These are phyloP conservation scores for Acanthamoeba healyi DNA, from an alignment of 208 protist genomes.

Conservation along the genomic window DNA sequence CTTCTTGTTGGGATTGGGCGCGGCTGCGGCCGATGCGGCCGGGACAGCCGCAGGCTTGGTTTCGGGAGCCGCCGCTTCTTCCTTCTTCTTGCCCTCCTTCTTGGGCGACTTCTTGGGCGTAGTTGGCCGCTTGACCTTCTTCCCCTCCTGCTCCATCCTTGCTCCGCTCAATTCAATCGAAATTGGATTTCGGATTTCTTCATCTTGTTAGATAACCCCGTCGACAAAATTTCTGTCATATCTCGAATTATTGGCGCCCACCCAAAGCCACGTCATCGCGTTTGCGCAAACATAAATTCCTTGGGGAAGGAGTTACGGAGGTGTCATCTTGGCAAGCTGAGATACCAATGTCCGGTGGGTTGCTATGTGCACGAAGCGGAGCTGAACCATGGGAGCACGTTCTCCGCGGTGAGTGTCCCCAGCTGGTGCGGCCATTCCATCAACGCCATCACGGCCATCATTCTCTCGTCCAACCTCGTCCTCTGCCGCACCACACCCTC, in stretches of 20 bases:
- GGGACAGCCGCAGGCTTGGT: background rate
- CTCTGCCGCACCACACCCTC: background rate
- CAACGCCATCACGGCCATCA: background rate
- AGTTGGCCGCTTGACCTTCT: too few relatives aligned
- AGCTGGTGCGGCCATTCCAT: too few relatives aligned
- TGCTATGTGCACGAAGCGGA: background rate
- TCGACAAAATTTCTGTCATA: too few relatives aligned
- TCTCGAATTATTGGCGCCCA: too few relatives aligned
- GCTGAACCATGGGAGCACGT: too few relatives aligned
- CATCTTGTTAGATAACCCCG: background rate
- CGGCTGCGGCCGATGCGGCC: background rate
- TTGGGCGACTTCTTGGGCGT: too few relatives aligned
- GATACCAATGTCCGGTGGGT: background rate
- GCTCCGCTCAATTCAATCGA: background rate
- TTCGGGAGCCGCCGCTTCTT: background rate
- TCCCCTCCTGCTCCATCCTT: background rate
- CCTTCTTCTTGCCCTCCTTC: background rate
- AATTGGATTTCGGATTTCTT: too few relatives aligned
- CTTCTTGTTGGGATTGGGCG: conserved; percentile 23
- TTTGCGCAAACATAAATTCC: too few relatives aligned
- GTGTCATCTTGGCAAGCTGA: background rate
- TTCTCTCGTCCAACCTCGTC: background rate
- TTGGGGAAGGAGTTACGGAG: background rate
- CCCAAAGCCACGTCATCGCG: too few relatives aligned
- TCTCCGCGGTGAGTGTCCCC: too few relatives aligned